Percentiles rank a stretch among this genome's conserved stretches.
Evolutionary conservation across 2,329 filamentous ascomycete species (phyloP).

Genomic region (Diaporthe ampelina): DNA sequence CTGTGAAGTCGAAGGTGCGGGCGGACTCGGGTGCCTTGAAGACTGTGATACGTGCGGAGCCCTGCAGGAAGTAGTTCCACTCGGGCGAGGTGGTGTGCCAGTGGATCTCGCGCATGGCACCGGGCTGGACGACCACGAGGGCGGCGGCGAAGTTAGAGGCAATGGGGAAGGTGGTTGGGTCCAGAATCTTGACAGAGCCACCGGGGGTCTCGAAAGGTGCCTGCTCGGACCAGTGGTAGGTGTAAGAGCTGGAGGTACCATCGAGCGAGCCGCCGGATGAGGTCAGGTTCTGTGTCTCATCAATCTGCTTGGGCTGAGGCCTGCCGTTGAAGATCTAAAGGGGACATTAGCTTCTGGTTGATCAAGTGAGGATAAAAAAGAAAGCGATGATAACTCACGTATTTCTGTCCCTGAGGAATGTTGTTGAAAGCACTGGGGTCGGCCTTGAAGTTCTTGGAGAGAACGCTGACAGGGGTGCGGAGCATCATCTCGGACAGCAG

Average conservation of each 20-base stretch:
- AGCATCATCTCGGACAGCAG: conserved; percentile 67
- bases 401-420: conserved; percentile 62
- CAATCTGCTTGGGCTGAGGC: conserved; percentile 59
- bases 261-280: conserved; percentile 59
- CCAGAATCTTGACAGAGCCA: conserved; percentile 71
- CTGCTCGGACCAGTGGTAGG: conserved; percentile 67
- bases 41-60: conserved; percentile 68
- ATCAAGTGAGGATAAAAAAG: not conserved
- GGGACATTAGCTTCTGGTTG: conserved; percentile 11
- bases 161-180: conserved; percentile 69
- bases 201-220: conserved; percentile 65
- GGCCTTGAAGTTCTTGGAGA: conserved; percentile 68
- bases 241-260: conserved; percentile 55
- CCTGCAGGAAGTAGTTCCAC: conserved; percentile 72
- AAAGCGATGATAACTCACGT: conserved; percentile 48
- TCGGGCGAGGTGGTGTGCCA: conserved; percentile 74
- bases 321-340: conserved; percentile 66
- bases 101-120: conserved; percentile 75
- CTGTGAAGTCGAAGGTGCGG: conserved; percentile 71
- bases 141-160: conserved; percentile 68
- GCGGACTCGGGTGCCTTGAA: conserved; percentile 64
- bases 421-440: conserved; percentile 62
- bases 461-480: conserved; percentile 64
- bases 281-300: conserved; percentile 60
- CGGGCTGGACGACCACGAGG: conserved; percentile 70